Evolutionary conservation across 1,284 basidiomycete species (phyloP), one percentile per base, ranked within the genome.

Genomic region (Trichosporon sp.): DNA sequence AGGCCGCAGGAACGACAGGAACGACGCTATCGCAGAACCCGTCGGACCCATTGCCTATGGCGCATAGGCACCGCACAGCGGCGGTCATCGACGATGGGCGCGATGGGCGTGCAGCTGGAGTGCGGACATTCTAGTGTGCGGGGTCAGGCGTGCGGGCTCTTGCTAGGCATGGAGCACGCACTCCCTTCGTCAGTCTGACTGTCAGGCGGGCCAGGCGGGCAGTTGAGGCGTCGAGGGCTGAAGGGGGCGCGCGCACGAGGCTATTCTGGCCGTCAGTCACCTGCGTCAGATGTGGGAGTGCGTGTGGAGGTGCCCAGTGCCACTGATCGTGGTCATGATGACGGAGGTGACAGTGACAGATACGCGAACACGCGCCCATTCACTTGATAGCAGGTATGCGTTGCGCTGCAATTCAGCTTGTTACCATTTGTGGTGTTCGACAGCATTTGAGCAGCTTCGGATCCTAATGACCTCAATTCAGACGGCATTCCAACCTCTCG

Each of bases 361-460:
- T 16, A 54, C 51, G 51, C 19, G 46, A 48, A 48, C 46, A 54
- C 51, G 51, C 51, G 51, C 51, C n/a, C 51, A 26, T 54, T 21
- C 14, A 54, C 19, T 48, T 11, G 40, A 7, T 7, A 37, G 48
- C 48, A 51, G 6, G 48, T 10, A 51, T 19, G n/a, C 2, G 21
- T 54, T 54, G 51, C 21, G 43, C 51, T 21, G 21, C 51, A 54
- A 54, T 54, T 54, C 21, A 54, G 6, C 51, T 10, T 54, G 14
- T 21, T 26, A 16, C n/a, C 51, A 26, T 19, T 8, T 54, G n/a
- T 26, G 51, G 21, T 16, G 16, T 26, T 21, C 19, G 51, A 54
- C 8, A 54, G 19, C 51, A 19, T 54, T 26, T 54, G 14, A 21
- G 7, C 4, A 48, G 8, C 51, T 54, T 54, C 51, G 51, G 51